phyloP scores from a whole-genome alignment of 495 filamentous ascomycete genomes.

The Melanomma pulvis-pyrius region DNA sequence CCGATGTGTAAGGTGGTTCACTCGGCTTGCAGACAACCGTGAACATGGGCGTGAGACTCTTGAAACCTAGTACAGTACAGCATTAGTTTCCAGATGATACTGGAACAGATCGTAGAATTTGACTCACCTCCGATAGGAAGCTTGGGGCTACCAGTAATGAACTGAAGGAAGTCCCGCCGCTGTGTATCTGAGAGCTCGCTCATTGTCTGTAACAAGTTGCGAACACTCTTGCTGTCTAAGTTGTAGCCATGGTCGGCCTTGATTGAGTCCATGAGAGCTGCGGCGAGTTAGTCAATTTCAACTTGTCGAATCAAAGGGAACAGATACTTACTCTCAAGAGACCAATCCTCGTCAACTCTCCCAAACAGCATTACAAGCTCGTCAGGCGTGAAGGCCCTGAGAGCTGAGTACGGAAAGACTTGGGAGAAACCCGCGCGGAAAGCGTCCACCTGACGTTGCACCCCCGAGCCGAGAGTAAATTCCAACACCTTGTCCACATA shows the following conservation, averaged over 20 bases:
- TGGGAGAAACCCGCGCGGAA: constrained; percentile 92
- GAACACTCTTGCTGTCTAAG: constrained; percentile 97
- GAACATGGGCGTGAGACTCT: constrained; percentile 93
- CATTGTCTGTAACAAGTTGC: constrained; percentile 92
- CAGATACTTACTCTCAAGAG: constrained; percentile 79
- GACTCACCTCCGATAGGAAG: constrained; percentile 93
- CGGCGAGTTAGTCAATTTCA: constrained; percentile 15
- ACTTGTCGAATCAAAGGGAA: neutral
- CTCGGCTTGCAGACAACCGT: constrained; percentile 98
- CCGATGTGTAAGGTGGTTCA: constrained; percentile 89
- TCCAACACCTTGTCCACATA: constrained; percentile 93
- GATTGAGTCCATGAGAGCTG: constrained; percentile 95
- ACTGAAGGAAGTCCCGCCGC: constrained; percentile 94
- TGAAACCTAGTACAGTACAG: constrained; percentile 71
- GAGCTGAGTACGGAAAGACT: constrained; percentile 91
- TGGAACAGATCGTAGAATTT: constrained; percentile 3
- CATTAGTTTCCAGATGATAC: constrained; percentile 4
- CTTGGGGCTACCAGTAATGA: constrained; percentile 97
- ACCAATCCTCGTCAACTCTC: constrained; percentile 94
- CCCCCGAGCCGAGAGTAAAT: constrained; percentile 83
- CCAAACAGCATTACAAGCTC: constrained; percentile 98
- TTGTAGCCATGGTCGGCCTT: constrained; percentile 99
- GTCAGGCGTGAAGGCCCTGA: constrained; percentile 92
- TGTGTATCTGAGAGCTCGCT: constrained; percentile 76
- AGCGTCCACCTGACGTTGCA: constrained; percentile 85